phyloP scores from a whole-genome alignment of 768 basidiomycete species.

The Tylopilus cervinicoccineus region DNA sequence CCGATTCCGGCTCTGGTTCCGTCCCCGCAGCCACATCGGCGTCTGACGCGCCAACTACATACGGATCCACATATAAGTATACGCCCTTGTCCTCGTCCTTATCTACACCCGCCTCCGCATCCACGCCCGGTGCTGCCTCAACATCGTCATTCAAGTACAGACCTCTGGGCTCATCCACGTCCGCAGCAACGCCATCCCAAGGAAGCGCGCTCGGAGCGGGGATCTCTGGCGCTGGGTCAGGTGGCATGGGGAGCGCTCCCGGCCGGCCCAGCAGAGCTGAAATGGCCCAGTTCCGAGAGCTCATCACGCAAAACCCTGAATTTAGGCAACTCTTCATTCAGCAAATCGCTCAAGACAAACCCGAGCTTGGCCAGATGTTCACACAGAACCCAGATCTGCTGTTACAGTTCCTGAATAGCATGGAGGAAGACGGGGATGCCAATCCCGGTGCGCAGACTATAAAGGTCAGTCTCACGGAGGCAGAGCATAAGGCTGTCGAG shows the following conservation, averaged over 20 bases:
- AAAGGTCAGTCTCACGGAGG: not conserved
- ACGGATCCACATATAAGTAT: not conserved
- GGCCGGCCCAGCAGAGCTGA: not conserved
- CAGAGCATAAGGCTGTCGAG: not conserved
- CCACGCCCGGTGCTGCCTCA: not conserved
- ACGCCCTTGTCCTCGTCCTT: not conserved
- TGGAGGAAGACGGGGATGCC: not conserved
- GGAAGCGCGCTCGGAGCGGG: not conserved
- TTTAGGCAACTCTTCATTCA: not conserved
- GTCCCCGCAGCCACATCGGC: too few species aligned
- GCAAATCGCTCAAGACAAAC: not conserved
- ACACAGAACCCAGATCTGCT: constrained; percentile 1
- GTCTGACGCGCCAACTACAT: not conserved
- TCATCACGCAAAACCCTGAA: not conserved
- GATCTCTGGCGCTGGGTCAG: not conserved
- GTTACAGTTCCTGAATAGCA: not conserved
- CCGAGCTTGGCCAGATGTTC: not conserved
- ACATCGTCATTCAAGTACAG: not conserved
- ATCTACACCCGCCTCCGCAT: not conserved
- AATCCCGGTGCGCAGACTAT: not conserved
- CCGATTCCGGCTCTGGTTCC: not conserved
- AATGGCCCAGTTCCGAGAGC: constrained; percentile 2
- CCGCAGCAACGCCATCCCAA: not conserved
- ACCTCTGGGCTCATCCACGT: not conserved
- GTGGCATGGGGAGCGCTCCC: not conserved